These are phyloP conservation scores for Ophiostoma angusticollis DNA, from an alignment of 2,329 filamentous ascomycete species.

Conservation along the genomic window DNA sequence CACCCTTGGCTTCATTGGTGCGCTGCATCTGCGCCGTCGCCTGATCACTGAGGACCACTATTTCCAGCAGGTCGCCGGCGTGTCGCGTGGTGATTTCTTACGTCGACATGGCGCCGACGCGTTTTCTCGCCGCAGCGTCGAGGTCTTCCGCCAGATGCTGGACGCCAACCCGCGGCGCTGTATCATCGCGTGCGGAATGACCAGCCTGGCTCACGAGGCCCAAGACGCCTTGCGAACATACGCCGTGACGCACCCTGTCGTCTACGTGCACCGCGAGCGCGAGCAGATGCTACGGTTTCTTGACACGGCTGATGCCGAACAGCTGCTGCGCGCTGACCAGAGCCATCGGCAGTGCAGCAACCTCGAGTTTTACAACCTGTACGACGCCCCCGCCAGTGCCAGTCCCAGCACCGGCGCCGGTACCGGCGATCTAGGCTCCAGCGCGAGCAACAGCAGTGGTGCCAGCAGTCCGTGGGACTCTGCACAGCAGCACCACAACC, in stretches of 20 bases:
- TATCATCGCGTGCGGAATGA: conserved; percentile 57
- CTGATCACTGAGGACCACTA: conserved; percentile 56
- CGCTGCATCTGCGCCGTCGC: conserved; percentile 51
- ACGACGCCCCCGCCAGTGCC: conserved; percentile 26
- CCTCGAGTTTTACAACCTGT: conserved; percentile 59
- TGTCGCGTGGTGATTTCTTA: conserved; percentile 46
- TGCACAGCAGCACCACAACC: neutral
- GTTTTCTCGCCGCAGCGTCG: conserved; percentile 48
- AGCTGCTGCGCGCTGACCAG: conserved; percentile 41
- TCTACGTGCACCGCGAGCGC: conserved; percentile 56
- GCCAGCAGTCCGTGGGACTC: conserved; percentile 6
- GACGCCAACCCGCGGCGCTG: conserved; percentile 44
- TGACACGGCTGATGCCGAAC: conserved; percentile 37
- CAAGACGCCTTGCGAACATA: conserved; percentile 46
- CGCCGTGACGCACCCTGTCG: conserved; percentile 51
- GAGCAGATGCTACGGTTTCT: conserved; percentile 48
- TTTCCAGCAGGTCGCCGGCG: conserved; percentile 52
- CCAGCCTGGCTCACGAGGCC: conserved; percentile 47
- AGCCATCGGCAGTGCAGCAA: conserved; percentile 53
- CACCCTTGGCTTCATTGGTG: conserved; percentile 59
- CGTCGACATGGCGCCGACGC: conserved; percentile 46
- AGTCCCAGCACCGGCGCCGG: conserved; percentile 7
- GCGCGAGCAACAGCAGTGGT: conserved; percentile 11
- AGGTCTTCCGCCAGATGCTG: conserved; percentile 49
- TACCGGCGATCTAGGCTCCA: no score